Conservation (phyloP, 2,329 filamentous ascomycete genomes). For the Aspergillus eucalypticola region DNA sequence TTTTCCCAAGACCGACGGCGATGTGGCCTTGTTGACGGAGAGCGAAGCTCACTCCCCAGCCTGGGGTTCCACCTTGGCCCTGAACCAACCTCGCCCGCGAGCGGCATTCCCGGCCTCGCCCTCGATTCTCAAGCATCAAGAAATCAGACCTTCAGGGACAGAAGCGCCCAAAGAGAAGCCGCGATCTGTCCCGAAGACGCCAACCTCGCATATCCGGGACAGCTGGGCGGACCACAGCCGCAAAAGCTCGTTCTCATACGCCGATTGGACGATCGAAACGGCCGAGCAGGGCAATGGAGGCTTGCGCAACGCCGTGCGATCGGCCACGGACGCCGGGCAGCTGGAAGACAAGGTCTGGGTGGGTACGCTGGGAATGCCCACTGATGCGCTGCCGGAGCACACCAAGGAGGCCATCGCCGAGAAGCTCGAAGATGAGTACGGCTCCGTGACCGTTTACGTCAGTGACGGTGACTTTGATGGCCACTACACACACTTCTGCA, state of each 20-base stretch:
- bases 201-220: conserved; percentile 13
- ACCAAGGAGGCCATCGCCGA: conserved; percentile 83
- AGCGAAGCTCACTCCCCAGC: conserved; percentile 73
- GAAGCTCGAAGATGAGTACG: conserved; percentile 74
- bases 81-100: conserved; percentile 76
- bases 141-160: conserved; percentile 34
- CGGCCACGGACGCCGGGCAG: conserved; percentile 68
- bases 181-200: conserved; percentile 14
- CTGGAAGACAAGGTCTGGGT: conserved; percentile 82
- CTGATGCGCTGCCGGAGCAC: conserved; percentile 74
- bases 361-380: conserved; percentile 90
- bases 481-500: conserved; percentile 95
- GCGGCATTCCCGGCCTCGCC: conserved; percentile 73
- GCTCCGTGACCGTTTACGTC: conserved; percentile 81
- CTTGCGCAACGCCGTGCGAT: conserved; percentile 81
- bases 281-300: conserved; percentile 92
- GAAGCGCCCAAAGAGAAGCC: conserved; percentile 24
- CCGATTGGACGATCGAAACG: conserved; percentile 78
- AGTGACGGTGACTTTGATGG: conserved; percentile 91
- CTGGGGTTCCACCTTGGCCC: conserved; percentile 67
- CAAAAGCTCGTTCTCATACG: conserved; percentile 68
- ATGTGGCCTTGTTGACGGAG: conserved; percentile 60
- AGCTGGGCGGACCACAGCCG: conserved; percentile 54
- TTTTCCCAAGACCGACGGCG: conserved; percentile 33
- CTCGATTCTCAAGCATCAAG: conserved; percentile 70